Percentiles rank a stretch among this genome's conserved stretches.
phyloP scores from a whole-genome alignment of 257 asterid genomes.

The Capsicum pubescens region DNA sequence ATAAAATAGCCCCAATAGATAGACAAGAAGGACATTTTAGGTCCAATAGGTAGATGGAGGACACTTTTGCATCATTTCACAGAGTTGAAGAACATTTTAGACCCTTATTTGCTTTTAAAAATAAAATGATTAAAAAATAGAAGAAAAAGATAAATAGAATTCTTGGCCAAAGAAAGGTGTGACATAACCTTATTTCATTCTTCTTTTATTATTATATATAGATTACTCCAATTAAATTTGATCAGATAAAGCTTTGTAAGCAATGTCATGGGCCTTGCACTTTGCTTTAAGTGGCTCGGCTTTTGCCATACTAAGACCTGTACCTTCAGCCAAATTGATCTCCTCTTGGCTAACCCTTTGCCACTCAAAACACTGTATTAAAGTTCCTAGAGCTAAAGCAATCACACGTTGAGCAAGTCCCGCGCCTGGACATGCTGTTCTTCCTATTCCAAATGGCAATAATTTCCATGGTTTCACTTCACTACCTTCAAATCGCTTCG shows the following conservation, averaged over 20 bases:
- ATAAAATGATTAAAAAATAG: no score
- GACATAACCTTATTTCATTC: no score
- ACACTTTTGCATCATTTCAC: no score
- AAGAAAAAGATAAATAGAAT: no score
- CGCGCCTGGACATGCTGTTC: constrained; percentile 38
- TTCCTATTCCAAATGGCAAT: constrained; percentile 39
- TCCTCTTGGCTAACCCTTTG: neutral
- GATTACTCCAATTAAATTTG: no score
- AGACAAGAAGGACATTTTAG: no score
- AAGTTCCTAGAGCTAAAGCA: constrained; percentile 31
- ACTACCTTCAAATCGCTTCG: constrained; percentile 35
- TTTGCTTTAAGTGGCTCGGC: constrained; percentile 16
- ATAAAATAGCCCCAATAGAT: no score
- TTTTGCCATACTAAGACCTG: constrained; percentile 7
- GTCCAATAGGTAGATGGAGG: no score
- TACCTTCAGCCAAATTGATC: constrained; percentile 29
- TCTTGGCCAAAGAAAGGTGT: no score
- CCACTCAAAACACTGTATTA: constrained; percentile 21
- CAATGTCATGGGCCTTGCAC: neutral
- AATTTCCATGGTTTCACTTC: constrained; percentile 28
- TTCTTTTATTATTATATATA: no score
- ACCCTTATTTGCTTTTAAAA: no score
- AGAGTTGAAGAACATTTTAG: no score
- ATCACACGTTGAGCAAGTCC: constrained; percentile 30
- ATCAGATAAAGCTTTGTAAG: neutral